Base-by-base conservation (phyloP, 2,329 filamentous ascomycete genomes). In the Alternaria burnsii region DNA sequence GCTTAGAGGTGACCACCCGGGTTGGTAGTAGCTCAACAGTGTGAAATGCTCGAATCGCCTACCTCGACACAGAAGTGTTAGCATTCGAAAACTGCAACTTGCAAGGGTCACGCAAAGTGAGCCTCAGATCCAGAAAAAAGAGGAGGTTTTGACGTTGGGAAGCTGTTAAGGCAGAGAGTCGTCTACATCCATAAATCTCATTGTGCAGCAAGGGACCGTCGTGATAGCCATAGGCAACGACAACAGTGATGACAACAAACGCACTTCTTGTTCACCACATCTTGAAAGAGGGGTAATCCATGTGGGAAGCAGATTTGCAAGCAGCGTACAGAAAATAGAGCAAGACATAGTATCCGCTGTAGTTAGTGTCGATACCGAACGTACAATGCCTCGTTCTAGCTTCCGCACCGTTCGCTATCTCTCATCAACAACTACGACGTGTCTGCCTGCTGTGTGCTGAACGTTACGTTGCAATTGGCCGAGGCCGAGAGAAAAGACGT, bases 181-280 rank as follows among this genome's bases (percentile, higher is more conserved):
- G 52, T 56, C 12, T 22, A 28, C 26, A 26, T 41, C 47, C 40
- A 34, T 40, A 14, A 16, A 40, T 55, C 32, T 43, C 41, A 24
- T 38, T 52, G 56, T 55, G 43, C 42, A 28, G 46, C 56, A 38
- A 55, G 30, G 43, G 18, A 52, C 36, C 18, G 7, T 30, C 34
- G n/a, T n/a, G 18, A 51, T 59, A 20, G 63, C 43, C 51, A 58
- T 26, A 46, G 62, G 64, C 69, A 65, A 64, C 67, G 36, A 28
- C 24, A 61, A 66, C 51, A 67, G 36, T 40, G 50, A 44, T 40
- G 55, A 68, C 59, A 71, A 59, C 65, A 70, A 70, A 70, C 64
- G 52, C 48, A 44, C 54, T 30, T 18, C 40, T 30, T 58, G 48
- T 57, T 65, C 62, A 68, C 66, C 24, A 57, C 60, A 26, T 43